Evolutionary conservation across 2,329 filamentous ascomycete genomes (phyloP), one percentile per base, ranked within the genome.

Genomic region (Trichophyton benhamiae): DNA sequence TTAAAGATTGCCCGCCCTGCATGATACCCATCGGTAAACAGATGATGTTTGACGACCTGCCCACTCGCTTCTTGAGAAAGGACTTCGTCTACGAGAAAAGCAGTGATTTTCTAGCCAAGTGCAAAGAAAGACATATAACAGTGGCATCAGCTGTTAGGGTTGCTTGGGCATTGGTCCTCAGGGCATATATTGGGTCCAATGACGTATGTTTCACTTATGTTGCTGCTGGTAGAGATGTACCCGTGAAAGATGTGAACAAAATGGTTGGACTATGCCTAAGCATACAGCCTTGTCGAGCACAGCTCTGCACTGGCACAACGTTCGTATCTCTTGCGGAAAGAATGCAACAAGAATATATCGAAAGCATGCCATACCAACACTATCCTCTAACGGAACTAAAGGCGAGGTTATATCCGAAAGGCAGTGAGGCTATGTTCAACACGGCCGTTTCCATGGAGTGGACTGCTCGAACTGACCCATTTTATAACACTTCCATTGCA

Each of bases 321-420:
- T 67, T 81, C 6, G 61, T 68, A 1, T 72, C 77, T 9, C 68
- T 77, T 0, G 70, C 79, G 0, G 74, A 76, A 33, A 69, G 68
- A 7, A 72, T 80, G 1, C 79, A 81, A 46, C 69, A 71, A 8
- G 75, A 80, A 60, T 77, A 79, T n/a, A 72, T 79, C 20, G 70
- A 73, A 38, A 76, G 76, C 46, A 72, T 82, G 63, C 71, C 75
- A 0, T 63, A 60, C 17, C 52, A 60, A 42, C 59, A 60, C 52
- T 63, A 60, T 20, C 61, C 58, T n/a, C 42, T 63, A 27, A 63
- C 61, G 15, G 61, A 63, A 33, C 15, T 63, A n/a, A 60, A 60
- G 46, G 49, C 49, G 22, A 57, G 58, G 17, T 52, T 60, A 22
- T 63, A 62, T 36, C 60, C 60, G 0, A 22, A 59, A 36, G 60